A percentile compares a stretch with the other conserved stretches of the same genome.
phyloP scores from a whole-genome alignment of 306 rosid genomes.

The Vicia villosa region DNA sequence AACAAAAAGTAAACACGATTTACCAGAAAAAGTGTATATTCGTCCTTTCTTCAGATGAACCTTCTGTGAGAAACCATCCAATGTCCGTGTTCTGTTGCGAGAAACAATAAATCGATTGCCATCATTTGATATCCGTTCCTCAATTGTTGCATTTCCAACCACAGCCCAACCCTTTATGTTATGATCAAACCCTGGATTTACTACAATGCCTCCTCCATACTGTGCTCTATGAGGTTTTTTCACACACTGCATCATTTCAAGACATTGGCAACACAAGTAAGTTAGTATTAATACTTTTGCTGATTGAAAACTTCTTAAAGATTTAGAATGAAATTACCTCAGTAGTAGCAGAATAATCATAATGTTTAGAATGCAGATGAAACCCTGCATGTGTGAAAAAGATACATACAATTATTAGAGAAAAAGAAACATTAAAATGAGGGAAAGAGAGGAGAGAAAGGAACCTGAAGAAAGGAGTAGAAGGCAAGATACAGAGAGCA shows the following conservation, averaged over 20 bases:
- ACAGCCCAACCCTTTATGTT: constrained; percentile 60
- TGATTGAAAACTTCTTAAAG: too few relatives aligned
- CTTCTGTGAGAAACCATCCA: constrained; percentile 62
- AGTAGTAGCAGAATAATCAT: constrained; percentile 64
- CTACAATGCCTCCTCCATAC: constrained; percentile 78
- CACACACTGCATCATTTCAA: constrained; percentile 60
- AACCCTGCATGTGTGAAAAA: constrained; percentile 51
- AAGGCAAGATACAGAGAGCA: background rate
- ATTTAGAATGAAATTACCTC: too few relatives aligned
- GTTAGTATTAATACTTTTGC: too few relatives aligned
- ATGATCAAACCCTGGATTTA: constrained; percentile 71
- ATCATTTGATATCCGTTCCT: constrained; percentile 47
- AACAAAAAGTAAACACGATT: constrained; percentile 6
- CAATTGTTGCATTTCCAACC: constrained; percentile 54
- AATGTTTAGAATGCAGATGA: constrained; percentile 44
- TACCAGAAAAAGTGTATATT: constrained; percentile 64
- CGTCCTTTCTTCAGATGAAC: constrained; percentile 58
- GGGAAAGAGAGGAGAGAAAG: background rate
- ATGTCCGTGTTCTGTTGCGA: constrained; percentile 45
- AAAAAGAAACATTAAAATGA: background rate
- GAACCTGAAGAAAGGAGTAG: background rate
- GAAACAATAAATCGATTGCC: constrained; percentile 68
- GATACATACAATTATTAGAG: background rate
- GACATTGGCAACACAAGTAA: constrained; percentile 5
- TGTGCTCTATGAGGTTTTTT: constrained; percentile 54